Conservation (phyloP, 2,329 filamentous ascomycete genomes). For the Stagonosporopsis cucurbitacearum region DNA sequence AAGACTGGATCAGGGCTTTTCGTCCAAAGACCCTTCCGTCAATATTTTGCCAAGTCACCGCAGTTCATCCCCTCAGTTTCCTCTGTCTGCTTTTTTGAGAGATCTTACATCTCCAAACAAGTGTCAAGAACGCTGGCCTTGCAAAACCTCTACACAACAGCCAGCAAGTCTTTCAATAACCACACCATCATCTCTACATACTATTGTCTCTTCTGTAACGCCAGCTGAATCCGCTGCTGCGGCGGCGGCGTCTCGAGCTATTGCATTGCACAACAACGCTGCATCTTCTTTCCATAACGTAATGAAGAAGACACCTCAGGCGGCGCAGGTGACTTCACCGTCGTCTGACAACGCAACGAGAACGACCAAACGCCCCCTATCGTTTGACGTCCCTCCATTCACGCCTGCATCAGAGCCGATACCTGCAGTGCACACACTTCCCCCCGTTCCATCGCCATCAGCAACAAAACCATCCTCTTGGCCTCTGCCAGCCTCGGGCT, state of each 20-base stretch:
- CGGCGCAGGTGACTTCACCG: conserved; percentile 3
- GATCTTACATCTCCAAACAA: conserved; percentile 14
- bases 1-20: not conserved
- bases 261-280: not conserved
- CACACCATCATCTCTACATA: not conserved
- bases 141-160: not conserved
- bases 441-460: not conserved
- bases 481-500: not conserved
- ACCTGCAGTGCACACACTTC: not conserved
- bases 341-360: not conserved
- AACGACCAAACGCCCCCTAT: not conserved
- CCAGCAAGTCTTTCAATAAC: not conserved
- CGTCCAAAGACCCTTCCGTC: not conserved
- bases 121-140: conserved; percentile 1
- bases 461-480: not conserved
- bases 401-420: not conserved
- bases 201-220: conserved; percentile 2
- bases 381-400: not conserved
- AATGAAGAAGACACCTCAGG: not conserved
- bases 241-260: conserved; percentile 15
- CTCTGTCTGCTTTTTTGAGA: conserved; percentile 24
- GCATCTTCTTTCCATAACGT: not conserved
- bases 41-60: not conserved
- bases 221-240: conserved; percentile 17
- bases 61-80: conserved; percentile 8